Evolutionary conservation across 345 rosid species (phyloP), one percentile per base, ranked within the genome.

Genomic region (Citropsis articulata): DNA sequence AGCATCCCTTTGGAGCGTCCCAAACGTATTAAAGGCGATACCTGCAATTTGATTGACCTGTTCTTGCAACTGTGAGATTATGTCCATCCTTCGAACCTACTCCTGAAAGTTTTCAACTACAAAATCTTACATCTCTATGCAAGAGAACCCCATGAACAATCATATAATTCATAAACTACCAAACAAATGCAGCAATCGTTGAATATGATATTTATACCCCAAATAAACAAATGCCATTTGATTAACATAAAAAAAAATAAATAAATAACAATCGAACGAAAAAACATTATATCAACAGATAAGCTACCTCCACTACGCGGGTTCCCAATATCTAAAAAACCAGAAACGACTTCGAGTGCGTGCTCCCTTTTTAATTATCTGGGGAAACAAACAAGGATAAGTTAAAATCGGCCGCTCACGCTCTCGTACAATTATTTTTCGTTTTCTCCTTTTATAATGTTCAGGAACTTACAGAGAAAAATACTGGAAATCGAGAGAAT

Each of bases 11-110:
- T 94, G 98, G 0, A 96, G 79, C 0, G 90, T 80, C 28, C 98
- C 98, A 31, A 92, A 87, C n/a, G 94, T 89, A 84, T 94, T 96
- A 81, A 96, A 92, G 21, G 97, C 84, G 40, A 91, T 84, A 0
- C 90, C 87, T 7, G 97, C 97, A 21, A 96, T 83, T 14, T 86
- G 64, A 72, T 94, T 90, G 59, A 92, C 93, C 85, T 94, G 98
- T 71, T 96, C 99, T 84, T 96, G 98, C 75, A 96, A 86, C 83
- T 96, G 99, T 36, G 97, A 92, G 8, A 96, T 96, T 81, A 94
- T 88, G 79, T 92, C 98, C 98, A 96, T 94, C 83, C 83, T 66
- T 14, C 38, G 27, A 42, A 81, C 31, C 7, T 19, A 21, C 9
- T 63, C 67, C 25, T 2, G 42, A 33, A 19, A 16, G 19, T 16